Evolutionary conservation across 495 filamentous ascomycete species (phyloP).

Genomic region (Saxophila tyrrhenica): DNA sequence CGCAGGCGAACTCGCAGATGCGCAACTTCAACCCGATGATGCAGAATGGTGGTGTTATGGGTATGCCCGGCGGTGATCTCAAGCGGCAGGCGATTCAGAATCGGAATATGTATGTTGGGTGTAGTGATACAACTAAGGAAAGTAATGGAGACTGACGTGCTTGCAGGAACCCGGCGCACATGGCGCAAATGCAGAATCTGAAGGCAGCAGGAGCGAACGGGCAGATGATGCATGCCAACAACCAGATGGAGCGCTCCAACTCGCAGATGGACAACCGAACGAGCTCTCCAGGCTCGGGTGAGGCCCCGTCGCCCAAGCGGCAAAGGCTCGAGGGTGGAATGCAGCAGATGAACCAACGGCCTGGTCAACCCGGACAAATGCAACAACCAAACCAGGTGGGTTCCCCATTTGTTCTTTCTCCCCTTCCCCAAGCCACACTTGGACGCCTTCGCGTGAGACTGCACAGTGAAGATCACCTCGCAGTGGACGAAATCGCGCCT

Average conservation of each 20-base stretch:
- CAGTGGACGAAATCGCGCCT: conserved; percentile 58
- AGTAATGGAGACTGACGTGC: not conserved
- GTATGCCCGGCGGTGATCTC: conserved; percentile 25
- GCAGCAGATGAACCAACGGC: conserved; percentile 56
- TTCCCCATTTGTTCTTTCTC: conserved; percentile 27
- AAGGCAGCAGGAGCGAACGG: conserved; percentile 7
- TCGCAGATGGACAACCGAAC: conserved; percentile 75
- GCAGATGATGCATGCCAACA: conserved; percentile 54
- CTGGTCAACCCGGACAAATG: conserved; percentile 14
- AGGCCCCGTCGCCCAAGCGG: conserved; percentile 87
- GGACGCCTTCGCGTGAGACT: conserved; percentile 44
- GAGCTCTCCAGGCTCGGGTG: conserved; percentile 74
- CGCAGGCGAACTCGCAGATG: too few species aligned
- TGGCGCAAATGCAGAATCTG: conserved; percentile 46
- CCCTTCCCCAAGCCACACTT: not conserved
- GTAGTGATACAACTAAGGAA: not conserved
- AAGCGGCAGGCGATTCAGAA: conserved; percentile 34
- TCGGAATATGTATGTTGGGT: conserved; percentile 47
- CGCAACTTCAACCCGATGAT: conserved; percentile 54
- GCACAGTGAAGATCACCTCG: conserved; percentile 59
- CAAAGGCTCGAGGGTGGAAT: conserved; percentile 75
- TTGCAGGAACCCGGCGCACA: conserved; percentile 27
- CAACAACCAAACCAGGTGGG: conserved; percentile 43
- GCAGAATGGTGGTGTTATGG: conserved; percentile 39
- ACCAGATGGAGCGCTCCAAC: conserved; percentile 73